Base-by-base conservation (phyloP, 2,329 filamentous ascomycete species). In the Septoria petroselini region DNA sequence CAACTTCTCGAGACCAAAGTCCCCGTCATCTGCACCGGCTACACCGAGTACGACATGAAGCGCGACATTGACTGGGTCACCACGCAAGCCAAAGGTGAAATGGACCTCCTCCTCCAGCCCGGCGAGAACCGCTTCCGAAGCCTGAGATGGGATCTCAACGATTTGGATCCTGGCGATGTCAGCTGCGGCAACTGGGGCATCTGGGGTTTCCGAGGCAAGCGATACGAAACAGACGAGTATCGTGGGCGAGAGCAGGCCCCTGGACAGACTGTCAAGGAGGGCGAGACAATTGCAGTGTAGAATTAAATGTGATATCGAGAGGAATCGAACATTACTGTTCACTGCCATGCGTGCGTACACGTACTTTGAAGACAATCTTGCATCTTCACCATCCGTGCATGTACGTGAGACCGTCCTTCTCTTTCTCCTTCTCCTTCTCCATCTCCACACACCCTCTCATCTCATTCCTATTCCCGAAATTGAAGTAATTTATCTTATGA, bases 201-300 rank as follows among this genome's bases (percentile, higher is more conserved):
- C 1, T 98, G 94, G 89, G 90, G 86, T 11, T 98, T 98, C 76
- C 82, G 93, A 72, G 93, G 93, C 62, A 98, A 98, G 82, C 86
- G 91, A 82, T 96, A 88, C 58, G 84, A 88, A 71, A 77, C 84
- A 12, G 63, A 67, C 49, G 58, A 61, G 48, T 66, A 66, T 50
- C 52, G 59, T 1, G 61, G 62, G 7, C 31, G 38, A 35, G 45
- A 55, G 30, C 27, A 48, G 12, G 29, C 23, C 15, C 27, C 37
- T 6, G 33, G 42, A 2, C 21, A 40, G 34, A 27, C 7, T 21
- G 43, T 38, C 19, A 38, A 17, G 4, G 35, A 47, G 25, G 38
- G 38, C 2, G 38, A 29, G 21, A 39, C 43, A 12, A 47, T 47
- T 39, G 43, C 43, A n/a, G 9, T 47, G 25, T 47, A 46, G 43